Evolutionary conservation across 805 yeast species (phyloP).

Genomic region (Cyberlindnera americana): DNA sequence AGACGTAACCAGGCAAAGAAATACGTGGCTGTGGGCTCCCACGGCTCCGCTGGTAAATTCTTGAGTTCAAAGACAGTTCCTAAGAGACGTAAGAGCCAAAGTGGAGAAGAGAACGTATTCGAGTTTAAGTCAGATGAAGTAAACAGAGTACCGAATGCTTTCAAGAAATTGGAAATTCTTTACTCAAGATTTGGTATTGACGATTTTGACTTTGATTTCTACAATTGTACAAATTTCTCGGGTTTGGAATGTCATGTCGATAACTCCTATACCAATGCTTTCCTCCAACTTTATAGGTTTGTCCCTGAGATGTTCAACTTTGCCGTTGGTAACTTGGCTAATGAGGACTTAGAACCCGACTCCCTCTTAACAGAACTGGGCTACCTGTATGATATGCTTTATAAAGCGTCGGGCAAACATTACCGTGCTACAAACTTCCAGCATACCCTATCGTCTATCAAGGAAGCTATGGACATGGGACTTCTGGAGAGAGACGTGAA

Average conservation of each 20-base stretch:
- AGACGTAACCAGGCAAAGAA: slow-evolving; percentile 46
- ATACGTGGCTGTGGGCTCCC: slow-evolving; percentile 37
- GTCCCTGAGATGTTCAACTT: slow-evolving; percentile 69
- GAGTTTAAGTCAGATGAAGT: slow-evolving; percentile 29
- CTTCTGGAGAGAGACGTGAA: slow-evolving; percentile 45
- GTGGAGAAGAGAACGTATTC: slow-evolving; percentile 28
- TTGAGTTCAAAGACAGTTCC: slow-evolving; percentile 52
- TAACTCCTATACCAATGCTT: slow-evolving; percentile 72
- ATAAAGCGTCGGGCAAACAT: slow-evolving; percentile 71
- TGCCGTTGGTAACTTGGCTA: slow-evolving; percentile 51
- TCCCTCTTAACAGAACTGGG: slow-evolving; percentile 80
- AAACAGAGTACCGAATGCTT: slow-evolving; percentile 66
- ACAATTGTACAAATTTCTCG: slow-evolving; percentile 68
- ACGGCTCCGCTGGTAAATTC: slow-evolving; percentile 41
- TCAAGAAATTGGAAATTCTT: slow-evolving; percentile 66
- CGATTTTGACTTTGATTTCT: slow-evolving; percentile 87
- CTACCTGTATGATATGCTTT: slow-evolving; percentile 86
- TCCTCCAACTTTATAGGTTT: slow-evolving; percentile 77
- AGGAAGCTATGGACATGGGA: slow-evolving; percentile 50
- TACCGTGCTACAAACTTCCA: slow-evolving; percentile 83
- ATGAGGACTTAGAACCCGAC: slow-evolving; percentile 42
- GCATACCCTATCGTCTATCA: slow-evolving; percentile 42
- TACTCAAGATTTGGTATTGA: slow-evolving; percentile 90
- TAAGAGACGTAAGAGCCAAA: slow-evolving; percentile 29
- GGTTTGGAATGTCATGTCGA: slow-evolving; percentile 89